Percentiles rank a stretch among this genome's conserved stretches.
phyloP scores from a whole-genome alignment of 768 basidiomycete species.

The Russula lepida region DNA sequence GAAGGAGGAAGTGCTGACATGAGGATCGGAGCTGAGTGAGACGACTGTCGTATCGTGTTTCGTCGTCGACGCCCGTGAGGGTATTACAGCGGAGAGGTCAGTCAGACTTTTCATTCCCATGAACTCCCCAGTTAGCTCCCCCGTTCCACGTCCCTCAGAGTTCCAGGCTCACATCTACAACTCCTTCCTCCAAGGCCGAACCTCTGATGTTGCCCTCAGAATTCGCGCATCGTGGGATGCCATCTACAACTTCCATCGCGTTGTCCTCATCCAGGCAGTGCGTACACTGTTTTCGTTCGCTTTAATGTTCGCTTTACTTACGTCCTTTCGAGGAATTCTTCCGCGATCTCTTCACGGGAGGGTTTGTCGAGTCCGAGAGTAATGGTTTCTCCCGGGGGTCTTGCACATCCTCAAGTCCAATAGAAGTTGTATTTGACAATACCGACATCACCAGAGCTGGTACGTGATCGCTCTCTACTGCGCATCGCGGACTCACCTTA shows the following conservation, averaged over 20 bases:
- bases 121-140: conserved; percentile 34
- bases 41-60: background rate
- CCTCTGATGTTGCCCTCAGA: conserved; percentile 70
- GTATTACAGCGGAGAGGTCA: background rate
- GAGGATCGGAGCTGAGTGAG: conserved; percentile 23
- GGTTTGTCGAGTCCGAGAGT: conserved; percentile 55
- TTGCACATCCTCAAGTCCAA: conserved; percentile 36
- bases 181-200: conserved; percentile 60
- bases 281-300: background rate
- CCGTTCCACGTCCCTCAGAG: conserved; percentile 40
- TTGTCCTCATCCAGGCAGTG: conserved; percentile 84
- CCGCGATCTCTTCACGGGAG: conserved; percentile 74
- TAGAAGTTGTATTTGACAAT: conserved; percentile 73
- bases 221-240: conserved; percentile 63
- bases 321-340: conserved; percentile 64
- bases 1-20: conserved; percentile 46
- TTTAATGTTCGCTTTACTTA: background rate
- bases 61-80: background rate
- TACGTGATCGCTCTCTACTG: conserved; percentile 31
- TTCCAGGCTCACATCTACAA: conserved; percentile 71
- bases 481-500: conserved; percentile 17
- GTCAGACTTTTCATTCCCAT: conserved; percentile 22
- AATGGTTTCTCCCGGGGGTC: conserved; percentile 7
- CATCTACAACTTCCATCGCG: conserved; percentile 70
- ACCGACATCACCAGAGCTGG: conserved; percentile 83